Base-by-base conservation (phyloP, 2,329 filamentous ascomycete genomes). In the Kalmusia sp. region DNA sequence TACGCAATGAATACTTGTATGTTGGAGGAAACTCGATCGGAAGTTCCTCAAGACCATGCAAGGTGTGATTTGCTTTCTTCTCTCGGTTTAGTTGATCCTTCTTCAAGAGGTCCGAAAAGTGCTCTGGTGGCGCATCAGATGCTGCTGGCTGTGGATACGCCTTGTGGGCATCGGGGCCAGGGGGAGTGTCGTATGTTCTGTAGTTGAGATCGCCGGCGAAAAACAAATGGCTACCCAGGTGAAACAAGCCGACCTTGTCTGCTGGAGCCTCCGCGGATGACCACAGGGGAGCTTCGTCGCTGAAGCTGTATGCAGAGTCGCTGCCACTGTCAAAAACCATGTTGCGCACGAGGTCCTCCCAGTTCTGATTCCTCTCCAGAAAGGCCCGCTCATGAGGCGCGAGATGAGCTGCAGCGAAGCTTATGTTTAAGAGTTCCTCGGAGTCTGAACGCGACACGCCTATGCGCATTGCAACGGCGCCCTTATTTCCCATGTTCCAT, bases 121-220 rank as follows among this genome's bases (percentile, higher is more conserved):
- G 85, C 11, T 40, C 45, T 6, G 85, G 84, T 19, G 83, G 80
- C 11, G 69, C 65, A 3, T 74, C 64, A 22, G 77, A 52, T 67
- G 82, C 70, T 76, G 82, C 65, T 68, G 81, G 78, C 72, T 88
- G 73, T 63, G 95, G 84, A 83, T 92, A 90, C 3, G 73, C 74
- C 5, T 77, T 44, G 65, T 79, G 69, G 45, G 90, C 87, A 2
- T 80, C 76, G 0, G 83, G 78, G 0, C 80, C 77, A 0, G 93
- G 92, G 0, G 82, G 78, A 0, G 80, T 82, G 57, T 87, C 83
- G 6, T 87, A 86, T 15, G 93, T 96, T 62, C 95, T 89, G 76
- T 99, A 99, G 79, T 99, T 99, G 55, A 99, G 83, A 73, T 99
- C 95, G 21, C 95, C 95, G 0, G 88, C 89, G 40, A 98, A 81